Base-by-base conservation (phyloP, 2,329 filamentous ascomycete species). In the Fusarium sp. region DNA sequence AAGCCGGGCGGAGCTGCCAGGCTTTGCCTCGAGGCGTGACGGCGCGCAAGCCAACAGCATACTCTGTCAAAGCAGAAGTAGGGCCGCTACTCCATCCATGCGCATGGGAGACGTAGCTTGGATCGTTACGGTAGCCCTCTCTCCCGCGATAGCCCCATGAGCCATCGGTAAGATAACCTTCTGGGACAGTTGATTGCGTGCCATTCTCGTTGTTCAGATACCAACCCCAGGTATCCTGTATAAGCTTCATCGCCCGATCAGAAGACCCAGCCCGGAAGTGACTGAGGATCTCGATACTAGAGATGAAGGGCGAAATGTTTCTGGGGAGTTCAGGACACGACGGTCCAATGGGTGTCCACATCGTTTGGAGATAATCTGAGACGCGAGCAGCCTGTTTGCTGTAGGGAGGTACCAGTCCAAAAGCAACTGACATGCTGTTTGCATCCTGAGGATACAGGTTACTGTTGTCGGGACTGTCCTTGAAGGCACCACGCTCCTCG, bases 191-290 rank as follows among this genome's bases (percentile, higher is more conserved):
- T 37, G 79, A 82, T 52, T 80, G 76, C 0, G 85, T 87, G n/a
- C 84, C 84, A 61, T 84, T 81, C 1, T 80, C 77, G 54, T 86
- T 79, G 55, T 80, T 76, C 14, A 85, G 72, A 63, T 87, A 87
- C 82, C 83, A 86, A 10, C 85, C 85, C 85, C 85, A 88, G 44
- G 77, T 78, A 9, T 74, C 74, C 6, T 84, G 80, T 29, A 88
- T 82, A 14, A 88, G 78, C 10, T 82, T 76, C 0, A 88, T 72
- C 0, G 85, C 84, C 32, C 84, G 80, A 8, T 73, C 69, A 1
- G 84, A 70, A 53, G 79, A 75, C 0, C 78, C 76, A 1, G 79
- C 79, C 1, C 19, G 33, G n/a, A 42, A 42, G 21, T 42, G 39
- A 13, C 39, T 6, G 5, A 29, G 10, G 9, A 42, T 15, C 25